Evolutionary conservation across 225 moss, liverwort and hornwort genomes (phyloP), one percentile per base, ranked within the genome.

Genomic region (Asterella californica): DNA sequence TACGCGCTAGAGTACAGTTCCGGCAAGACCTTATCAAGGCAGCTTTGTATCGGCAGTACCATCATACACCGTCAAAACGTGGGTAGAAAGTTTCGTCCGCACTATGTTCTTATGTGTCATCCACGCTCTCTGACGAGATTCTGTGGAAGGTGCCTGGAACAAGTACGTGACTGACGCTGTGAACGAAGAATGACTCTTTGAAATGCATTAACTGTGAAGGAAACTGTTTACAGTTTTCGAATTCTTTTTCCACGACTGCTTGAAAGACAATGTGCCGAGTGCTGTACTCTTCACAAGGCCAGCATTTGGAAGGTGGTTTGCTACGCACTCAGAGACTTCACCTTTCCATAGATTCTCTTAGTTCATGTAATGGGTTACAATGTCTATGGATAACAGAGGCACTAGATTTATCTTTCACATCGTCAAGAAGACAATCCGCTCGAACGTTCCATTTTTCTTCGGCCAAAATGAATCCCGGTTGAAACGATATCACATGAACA

Each of bases 401-500:
- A 37, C 19, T 70, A 45, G 38, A 21, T 37, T 70, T n/a, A 49
- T 27, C 11, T 24, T 73, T 73, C 29, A 25, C 50, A 47, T 73
- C 33, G 61, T 15, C 70, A 48, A 42, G 33, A 54, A 96, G 92
- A 85, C 96, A 96, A 0, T 72, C 87, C 4, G 74, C 32, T 42
- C 94, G 92, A 70, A 94, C 91, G 52, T 96, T 91, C 96, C 96
- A 96, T 50, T 81, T 72, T 54, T 59, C 53, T 9, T 91, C 96
- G 33, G 79, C 82, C 55, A 96, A 84, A 30, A 86, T 82, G 54
- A 84, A 89, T 80, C 96, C 96, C 82, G 85, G 91, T 37, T 96
- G 90, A 30, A 94, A 94, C 32, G 86, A 82, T 17, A 96, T 92
- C 59, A 96, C 48, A 50, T 96, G 93, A 53, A 93, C 69, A 79